Evolutionary conservation across 2,329 filamentous ascomycete genomes (phyloP).

Genomic region (Cordyceps pruinosa): DNA sequence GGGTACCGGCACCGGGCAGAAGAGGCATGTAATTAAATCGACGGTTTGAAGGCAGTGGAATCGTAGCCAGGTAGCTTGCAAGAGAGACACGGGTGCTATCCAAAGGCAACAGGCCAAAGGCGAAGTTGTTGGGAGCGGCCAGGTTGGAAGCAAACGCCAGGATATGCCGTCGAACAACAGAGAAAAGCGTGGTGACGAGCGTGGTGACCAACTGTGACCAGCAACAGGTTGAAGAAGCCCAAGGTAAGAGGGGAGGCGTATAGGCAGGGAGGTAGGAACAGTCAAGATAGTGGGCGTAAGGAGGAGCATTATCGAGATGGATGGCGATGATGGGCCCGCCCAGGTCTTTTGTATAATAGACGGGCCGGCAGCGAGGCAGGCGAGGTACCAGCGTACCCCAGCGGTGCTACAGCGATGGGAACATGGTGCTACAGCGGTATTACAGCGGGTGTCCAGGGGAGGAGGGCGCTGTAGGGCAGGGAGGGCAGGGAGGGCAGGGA

Average conservation of each 20-base stretch:
- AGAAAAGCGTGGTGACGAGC: background rate
- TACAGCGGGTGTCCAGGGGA: background rate
- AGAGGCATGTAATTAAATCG: background rate
- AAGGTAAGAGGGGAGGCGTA: background rate
- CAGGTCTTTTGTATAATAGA: slow-evolving; percentile 13
- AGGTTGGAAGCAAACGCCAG: background rate
- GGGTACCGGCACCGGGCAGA: background rate
- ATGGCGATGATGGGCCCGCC: slow-evolving; percentile 16
- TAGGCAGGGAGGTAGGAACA: background rate
- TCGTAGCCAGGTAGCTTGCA: background rate
- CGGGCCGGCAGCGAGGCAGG: background rate
- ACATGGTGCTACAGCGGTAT: background rate
- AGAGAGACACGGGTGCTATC: background rate
- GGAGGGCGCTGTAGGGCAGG: background rate
- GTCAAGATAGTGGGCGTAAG: background rate
- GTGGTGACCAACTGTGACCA: background rate
- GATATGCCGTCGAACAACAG: background rate
- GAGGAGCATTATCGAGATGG: slow-evolving; percentile 5
- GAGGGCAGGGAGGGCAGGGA: background rate
- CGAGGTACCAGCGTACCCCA: background rate
- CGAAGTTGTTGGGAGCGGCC: background rate
- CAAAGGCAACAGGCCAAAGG: background rate
- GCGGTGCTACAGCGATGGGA: background rate
- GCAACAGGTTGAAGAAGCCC: background rate
- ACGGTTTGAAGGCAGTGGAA: background rate